Conservation (phyloP, 805 yeast species). For the Ogataea henricii region DNA sequence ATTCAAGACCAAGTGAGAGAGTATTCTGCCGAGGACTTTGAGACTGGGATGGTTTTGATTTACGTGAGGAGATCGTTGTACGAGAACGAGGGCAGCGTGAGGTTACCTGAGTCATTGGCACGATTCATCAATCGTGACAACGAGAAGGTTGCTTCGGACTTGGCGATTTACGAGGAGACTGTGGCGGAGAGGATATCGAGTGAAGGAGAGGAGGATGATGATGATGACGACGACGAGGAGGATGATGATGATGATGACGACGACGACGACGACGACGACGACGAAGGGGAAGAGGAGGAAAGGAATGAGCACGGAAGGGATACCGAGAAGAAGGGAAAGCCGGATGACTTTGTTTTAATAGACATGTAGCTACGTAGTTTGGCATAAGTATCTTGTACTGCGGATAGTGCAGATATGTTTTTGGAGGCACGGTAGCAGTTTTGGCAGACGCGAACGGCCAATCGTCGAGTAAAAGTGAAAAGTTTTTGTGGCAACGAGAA, state of each 20-base stretch:
- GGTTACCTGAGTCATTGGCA: constrained; percentile 28
- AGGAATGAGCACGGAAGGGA: constrained; percentile 1
- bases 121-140: constrained; percentile 38
- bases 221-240: constrained; percentile 10
- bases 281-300: constrained; percentile 4
- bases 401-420: neutral
- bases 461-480: constrained; percentile 10
- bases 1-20: constrained; percentile 25
- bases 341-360: constrained; percentile 18
- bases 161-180: constrained; percentile 11
- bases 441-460: constrained; percentile 7
- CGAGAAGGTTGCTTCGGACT: constrained; percentile 20
- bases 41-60: constrained; percentile 35
- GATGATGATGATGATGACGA: constrained; percentile 7
- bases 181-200: neutral
- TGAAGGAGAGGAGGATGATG: constrained; percentile 15
- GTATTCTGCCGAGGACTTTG: constrained; percentile 29
- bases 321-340: neutral
- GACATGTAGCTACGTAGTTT: constrained; percentile 11
- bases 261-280: constrained; percentile 6
- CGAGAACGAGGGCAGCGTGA: constrained; percentile 4
- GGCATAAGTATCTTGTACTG: constrained; percentile 1
- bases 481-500: constrained; percentile 6
- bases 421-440: neutral
- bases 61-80: constrained; percentile 37